phyloP scores from a whole-genome alignment of 805 yeast genomes.

The Candida pseudoglaebosa region DNA sequence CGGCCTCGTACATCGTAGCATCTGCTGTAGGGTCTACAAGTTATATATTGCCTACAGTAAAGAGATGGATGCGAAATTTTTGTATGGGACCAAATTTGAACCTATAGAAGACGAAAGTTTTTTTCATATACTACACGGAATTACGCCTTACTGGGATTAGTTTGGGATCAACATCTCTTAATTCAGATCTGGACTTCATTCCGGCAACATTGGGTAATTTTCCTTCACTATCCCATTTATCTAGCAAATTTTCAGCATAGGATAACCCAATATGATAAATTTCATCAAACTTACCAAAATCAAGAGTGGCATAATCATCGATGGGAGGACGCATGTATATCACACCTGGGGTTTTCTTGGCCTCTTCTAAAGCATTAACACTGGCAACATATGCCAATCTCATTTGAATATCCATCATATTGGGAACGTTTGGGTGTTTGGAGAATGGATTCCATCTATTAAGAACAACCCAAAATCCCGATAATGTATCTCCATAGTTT shows the following conservation, averaged over 20 bases:
- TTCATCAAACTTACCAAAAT: conserved; percentile 88
- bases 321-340: conserved; percentile 90
- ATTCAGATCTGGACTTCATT: conserved; percentile 16
- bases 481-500: conserved; percentile 87
- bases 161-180: conserved; percentile 18
- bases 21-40: background rate
- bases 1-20: background rate
- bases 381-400: conserved; percentile 92
- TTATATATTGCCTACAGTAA: too few relatives aligned
- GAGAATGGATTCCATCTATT: conserved; percentile 91
- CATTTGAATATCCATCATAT: conserved; percentile 91
- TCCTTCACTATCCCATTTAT: conserved; percentile 47
- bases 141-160: conserved; percentile 50
- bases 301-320: conserved; percentile 86
- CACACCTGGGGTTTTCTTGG: conserved; percentile 81
- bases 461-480: conserved; percentile 87
- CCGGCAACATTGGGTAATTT: conserved; percentile 65
- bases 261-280: conserved; percentile 75
- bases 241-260: conserved; percentile 61
- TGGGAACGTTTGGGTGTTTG: conserved; percentile 81
- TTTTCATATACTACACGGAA: conserved; percentile 40
- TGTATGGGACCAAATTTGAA: background rate
- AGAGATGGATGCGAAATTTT: conserved; percentile 2
- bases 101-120: background rate
- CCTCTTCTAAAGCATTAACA: conserved; percentile 86